A percentile compares a stretch with the other conserved stretches of the same genome.
Evolutionary conservation across 2,329 filamentous ascomycete genomes (phyloP).

Genomic region (Venturia nashicola): DNA sequence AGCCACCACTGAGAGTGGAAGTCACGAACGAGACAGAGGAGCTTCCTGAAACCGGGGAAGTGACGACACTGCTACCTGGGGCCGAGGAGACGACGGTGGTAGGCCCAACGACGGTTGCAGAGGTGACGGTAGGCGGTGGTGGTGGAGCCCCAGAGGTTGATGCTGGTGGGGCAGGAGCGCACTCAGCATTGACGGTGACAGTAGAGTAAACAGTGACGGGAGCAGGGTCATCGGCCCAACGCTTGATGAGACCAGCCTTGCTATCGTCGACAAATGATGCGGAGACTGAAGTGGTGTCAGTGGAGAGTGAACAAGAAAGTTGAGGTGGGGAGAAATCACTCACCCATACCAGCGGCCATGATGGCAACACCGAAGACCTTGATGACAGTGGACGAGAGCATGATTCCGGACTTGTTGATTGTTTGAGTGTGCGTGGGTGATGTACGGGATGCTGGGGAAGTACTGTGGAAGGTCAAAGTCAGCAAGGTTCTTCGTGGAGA

Average conservation of each 20-base stretch:
- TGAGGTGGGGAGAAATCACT: background rate
- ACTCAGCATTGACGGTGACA: background rate
- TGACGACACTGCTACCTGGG: background rate
- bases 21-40: background rate
- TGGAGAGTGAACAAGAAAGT: background rate
- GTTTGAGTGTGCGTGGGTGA: background rate
- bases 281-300: background rate
- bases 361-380: background rate
- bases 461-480: background rate
- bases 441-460: constrained; percentile 1
- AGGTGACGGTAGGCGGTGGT: background rate
- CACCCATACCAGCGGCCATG: background rate
- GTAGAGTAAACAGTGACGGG: background rate
- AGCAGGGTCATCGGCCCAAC: background rate
- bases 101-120: background rate
- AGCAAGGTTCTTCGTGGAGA: background rate
- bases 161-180: background rate
- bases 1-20: background rate
- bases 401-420: background rate
- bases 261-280: background rate
- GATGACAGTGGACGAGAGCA: background rate
- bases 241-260: background rate
- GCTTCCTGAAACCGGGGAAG: too few relatives aligned
- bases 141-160: background rate
- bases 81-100: background rate